Percentiles rank a stretch among this genome's conserved stretches.
phyloP scores from a whole-genome alignment of 2,329 filamentous ascomycete species.

The Knoxdaviesia proteae region DNA sequence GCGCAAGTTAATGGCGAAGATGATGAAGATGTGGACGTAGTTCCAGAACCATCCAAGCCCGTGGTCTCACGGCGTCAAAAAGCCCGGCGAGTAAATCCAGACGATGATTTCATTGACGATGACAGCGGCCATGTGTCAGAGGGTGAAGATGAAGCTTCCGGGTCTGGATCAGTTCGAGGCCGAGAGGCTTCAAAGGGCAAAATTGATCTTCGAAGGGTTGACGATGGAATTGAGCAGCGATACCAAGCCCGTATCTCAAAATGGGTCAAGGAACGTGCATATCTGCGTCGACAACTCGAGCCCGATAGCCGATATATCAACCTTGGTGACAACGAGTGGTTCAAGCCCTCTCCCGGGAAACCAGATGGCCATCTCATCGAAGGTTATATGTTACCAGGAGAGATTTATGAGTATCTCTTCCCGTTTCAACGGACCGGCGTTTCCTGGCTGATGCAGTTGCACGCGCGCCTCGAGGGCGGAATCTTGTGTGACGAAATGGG shows the following conservation, averaged over 20 bases:
- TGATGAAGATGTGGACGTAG: constrained; percentile 10
- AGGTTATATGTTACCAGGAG: constrained; percentile 65
- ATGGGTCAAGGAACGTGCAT: constrained; percentile 34
- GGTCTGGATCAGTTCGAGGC: constrained; percentile 2
- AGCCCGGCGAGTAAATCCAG: background rate
- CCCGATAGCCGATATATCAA: constrained; percentile 12
- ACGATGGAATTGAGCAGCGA: constrained; percentile 72
- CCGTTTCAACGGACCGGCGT: constrained; percentile 96
- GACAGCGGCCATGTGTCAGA: background rate
- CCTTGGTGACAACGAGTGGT: constrained; percentile 44
- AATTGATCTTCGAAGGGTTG: constrained; percentile 38
- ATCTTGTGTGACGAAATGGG: constrained; percentile 98
- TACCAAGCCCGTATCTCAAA: constrained; percentile 56
- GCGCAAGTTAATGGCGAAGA: background rate
- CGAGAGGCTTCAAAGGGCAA: constrained; percentile 5
- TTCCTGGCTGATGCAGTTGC: constrained; percentile 86
- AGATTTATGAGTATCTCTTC: constrained; percentile 81
- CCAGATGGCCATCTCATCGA: constrained; percentile 57
- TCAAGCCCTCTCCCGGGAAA: constrained; percentile 66
- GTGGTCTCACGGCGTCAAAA: background rate
- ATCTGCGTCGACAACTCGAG: constrained; percentile 7
- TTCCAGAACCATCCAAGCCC: constrained; percentile 4
- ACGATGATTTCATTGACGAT: constrained; percentile 1
- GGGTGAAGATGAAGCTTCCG: constrained; percentile 2
- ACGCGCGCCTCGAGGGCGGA: constrained; percentile 73